Conservation (phyloP, 768 basidiomycete species). For the Astraeus odoratus region DNA sequence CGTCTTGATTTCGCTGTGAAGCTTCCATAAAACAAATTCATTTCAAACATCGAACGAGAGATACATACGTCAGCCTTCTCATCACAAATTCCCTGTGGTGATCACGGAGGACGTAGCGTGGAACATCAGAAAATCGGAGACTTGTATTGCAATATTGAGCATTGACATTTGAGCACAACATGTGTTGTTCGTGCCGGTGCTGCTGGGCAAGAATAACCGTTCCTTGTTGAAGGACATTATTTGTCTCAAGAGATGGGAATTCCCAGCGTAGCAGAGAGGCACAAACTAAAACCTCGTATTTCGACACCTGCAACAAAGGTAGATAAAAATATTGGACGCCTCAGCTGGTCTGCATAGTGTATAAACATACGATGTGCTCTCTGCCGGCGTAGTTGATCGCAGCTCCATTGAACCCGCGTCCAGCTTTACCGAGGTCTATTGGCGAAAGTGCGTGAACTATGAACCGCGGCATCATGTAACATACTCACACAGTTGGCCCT, state of each 20-base stretch:
- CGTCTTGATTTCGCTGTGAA: constrained; percentile 32
- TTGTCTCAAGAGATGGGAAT: constrained; percentile 12
- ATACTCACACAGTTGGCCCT: constrained; percentile 25
- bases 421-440: constrained; percentile 30
- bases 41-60: not conserved
- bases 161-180: constrained; percentile 4
- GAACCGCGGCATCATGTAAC: not conserved
- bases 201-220: constrained; percentile 25
- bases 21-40: not conserved
- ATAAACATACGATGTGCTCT: constrained; percentile 23
- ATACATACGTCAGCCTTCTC: constrained; percentile 23
- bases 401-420: constrained; percentile 25
- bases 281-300: constrained; percentile 31
- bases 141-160: constrained; percentile 19
- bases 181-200: constrained; percentile 9
- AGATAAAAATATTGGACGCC: not conserved
- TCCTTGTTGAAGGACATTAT: constrained; percentile 16
- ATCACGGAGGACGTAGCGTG: constrained; percentile 16
- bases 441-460: not conserved
- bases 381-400: constrained; percentile 28
- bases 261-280: constrained; percentile 29
- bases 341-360: not conserved
- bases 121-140: constrained; percentile 22
- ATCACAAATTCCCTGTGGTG: constrained; percentile 16
- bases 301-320: constrained; percentile 16